A percentile compares a stretch with the other conserved stretches of the same genome.
Evolutionary conservation across 1,284 basidiomycete species (phyloP).

Genomic region (Cutaneotrichosporon mucoides): DNA sequence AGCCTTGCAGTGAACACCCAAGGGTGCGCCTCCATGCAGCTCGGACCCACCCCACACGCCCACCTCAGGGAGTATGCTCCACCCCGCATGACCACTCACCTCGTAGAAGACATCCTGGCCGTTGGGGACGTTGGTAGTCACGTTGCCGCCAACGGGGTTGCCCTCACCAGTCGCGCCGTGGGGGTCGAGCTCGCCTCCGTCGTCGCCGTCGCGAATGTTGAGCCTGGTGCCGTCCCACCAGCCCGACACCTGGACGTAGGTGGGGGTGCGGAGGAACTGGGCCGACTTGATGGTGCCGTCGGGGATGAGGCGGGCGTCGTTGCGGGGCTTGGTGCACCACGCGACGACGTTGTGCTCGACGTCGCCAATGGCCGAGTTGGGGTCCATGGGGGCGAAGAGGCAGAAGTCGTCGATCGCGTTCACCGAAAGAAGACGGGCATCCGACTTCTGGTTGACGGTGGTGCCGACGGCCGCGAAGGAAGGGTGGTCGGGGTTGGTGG

Average conservation of each 20-base stretch:
- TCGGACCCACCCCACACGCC: too few species aligned
- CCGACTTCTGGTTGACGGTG: constrained; percentile 44
- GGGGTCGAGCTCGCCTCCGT: constrained; percentile 54
- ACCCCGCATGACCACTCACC: constrained; percentile 27
- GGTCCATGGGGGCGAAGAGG: constrained; percentile 42
- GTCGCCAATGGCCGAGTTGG: constrained; percentile 38
- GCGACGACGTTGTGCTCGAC: constrained; percentile 42
- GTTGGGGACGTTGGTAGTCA: constrained; percentile 44
- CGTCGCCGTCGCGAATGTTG: constrained; percentile 48
- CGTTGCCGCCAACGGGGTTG: constrained; percentile 56
- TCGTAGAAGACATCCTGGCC: constrained; percentile 44
- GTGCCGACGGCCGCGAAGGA: constrained; percentile 32
- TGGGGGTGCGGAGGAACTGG: constrained; percentile 44
- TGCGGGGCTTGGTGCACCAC: constrained; percentile 42
- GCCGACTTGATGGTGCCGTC: constrained; percentile 44
- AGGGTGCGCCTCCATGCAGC: too few species aligned
- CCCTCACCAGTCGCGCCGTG: constrained; percentile 52
- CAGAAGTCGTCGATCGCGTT: constrained; percentile 49
- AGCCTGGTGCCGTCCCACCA: constrained; percentile 48
- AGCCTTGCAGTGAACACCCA: too few species aligned
- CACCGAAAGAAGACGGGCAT: constrained; percentile 40
- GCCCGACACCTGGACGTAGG: constrained; percentile 53
- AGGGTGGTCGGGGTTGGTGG: constrained; percentile 44
- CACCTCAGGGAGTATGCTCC: too few species aligned
- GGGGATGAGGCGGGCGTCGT: constrained; percentile 41